Base-by-base conservation (phyloP, 2,329 filamentous ascomycete species). In the Epichloe amarillans region DNA sequence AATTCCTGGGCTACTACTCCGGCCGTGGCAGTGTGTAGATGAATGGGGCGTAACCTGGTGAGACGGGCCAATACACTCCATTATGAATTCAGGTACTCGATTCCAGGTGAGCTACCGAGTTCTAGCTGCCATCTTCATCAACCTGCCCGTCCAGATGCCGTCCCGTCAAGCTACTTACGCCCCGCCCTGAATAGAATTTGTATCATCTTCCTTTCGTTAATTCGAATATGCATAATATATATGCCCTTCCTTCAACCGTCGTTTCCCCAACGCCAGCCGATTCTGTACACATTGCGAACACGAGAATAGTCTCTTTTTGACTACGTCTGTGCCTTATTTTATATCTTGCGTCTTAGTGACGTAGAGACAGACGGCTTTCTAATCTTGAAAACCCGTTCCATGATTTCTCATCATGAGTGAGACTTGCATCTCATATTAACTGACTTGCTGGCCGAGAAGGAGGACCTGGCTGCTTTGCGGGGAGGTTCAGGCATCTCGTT, bases 361-460 rank as follows among this genome's bases (percentile, higher is more conserved):
- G 30, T 30, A 30, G 30, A 30, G 10, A 30, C 8, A 10, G 26
- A 10, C 10, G 8, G 3, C 11, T 10, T 38, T 62, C 57, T 52
- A 70, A 54, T 71, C 66, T 21, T 68, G 60, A 50, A 70, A 70
- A 4, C 67, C 69, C 69, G 49, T 70, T 69, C 67, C 68, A 70
- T 8, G 69, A 69, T 55, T 67, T 68, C 52, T 70, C 67, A 44
- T 67, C 66, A n/a, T 70, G 66, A 14, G 62, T 70, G 66, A 14
- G 62, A 63, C 14, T 23, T 54, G 47, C 47, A 44, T 55, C 40
- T 47, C 50, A 15, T 40, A 30, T 12, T 19, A 43, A 15, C 36
- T 33, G 4, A 26, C 49, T 51, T 21, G 38, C 26, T 35, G 52
- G 57, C 51, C 36, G 59, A 39, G 52, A 49, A 12, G 1, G 21